Evolutionary conservation across 202 grass and related monocot species (phyloP), one percentile per base, ranked within the genome.

Genomic region (Schoenoplectus triqueter): DNA sequence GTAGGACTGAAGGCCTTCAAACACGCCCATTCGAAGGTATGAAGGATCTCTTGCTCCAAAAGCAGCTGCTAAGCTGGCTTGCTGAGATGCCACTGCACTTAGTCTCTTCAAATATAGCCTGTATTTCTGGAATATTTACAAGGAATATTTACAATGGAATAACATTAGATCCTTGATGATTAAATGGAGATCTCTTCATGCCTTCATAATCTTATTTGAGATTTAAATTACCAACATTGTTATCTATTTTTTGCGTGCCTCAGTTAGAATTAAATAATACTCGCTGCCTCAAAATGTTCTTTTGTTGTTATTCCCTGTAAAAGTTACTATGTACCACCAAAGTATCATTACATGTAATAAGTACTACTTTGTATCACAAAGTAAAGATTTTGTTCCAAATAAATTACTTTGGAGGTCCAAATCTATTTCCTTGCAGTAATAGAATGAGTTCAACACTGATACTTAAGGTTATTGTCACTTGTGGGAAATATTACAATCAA

Each of bases 81-180:
- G 96, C 45, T 94, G 93, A 61, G 86, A 90, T 7, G 93, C 93
- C 45, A 91, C 90, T 17, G 82, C 90, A 90, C 96, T 94, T 64
- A 99, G 78, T 11, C 93, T 87, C 86, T 89, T 96, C 79, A 99
- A 88, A 87, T 94, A 99, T 78, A 99, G 92, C 84, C 96, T 91
- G 84, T 99, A 99, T 73, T 99, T 99, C 96, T 99, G 93, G 80
- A 91, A 84, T 31, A 31, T 31, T 31, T 31, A 31, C 31, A 31
- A 31, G 31, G 31, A 31, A 31, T 31, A 31, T 71, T 17, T 73
- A 87, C 22, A 78, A 78, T 14, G 44, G 44, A 3, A 61, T 5
- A 78, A 60, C 2, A 44, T 60, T 10, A 78, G 19, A 44, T 41
- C 74, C 55, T 76, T 18, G 22, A 78, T 41, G 8, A 73, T 7